These are phyloP conservation scores for Claviceps maximensis DNA, from an alignment of 2,329 filamentous ascomycete genomes.

Conservation along the genomic window DNA sequence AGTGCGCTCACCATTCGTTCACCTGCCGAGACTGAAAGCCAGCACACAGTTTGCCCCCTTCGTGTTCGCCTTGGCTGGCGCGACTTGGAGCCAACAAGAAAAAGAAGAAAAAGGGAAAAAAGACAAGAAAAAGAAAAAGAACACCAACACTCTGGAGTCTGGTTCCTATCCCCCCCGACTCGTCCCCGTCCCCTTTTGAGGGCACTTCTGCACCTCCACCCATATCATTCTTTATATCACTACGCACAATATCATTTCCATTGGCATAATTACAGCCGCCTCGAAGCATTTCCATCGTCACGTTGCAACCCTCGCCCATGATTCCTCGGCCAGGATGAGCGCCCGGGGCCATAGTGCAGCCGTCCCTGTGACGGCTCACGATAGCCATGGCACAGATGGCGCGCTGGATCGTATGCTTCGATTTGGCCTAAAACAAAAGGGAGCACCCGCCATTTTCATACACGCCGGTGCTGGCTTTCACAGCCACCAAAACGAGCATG, in stretches of 20 bases:
- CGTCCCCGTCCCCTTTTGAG: conserved; percentile 2
- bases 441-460: conserved; percentile 69
- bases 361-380: conserved; percentile 32
- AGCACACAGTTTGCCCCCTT: neutral
- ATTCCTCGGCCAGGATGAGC: conserved; percentile 18
- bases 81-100: neutral
- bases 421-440: conserved; percentile 20
- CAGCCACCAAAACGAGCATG: conserved; percentile 69
- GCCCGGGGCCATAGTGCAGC: conserved; percentile 7
- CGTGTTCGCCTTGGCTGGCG: neutral
- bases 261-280: conserved; percentile 3
- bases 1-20: neutral
- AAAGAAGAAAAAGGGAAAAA: neutral
- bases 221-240: neutral
- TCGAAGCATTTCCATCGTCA: neutral
- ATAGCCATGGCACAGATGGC: conserved; percentile 31
- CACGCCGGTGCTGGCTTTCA: conserved; percentile 95
- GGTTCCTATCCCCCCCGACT: conserved; percentile 2
- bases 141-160: neutral
- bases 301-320: conserved; percentile 10
- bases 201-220: conserved; percentile 1
- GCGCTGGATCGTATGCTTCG: conserved; percentile 26
- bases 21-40: neutral
- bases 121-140: neutral
- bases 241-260: conserved; percentile 4